Conservation (phyloP, 495 filamentous ascomycete genomes). For the Penicillium silybi region DNA sequence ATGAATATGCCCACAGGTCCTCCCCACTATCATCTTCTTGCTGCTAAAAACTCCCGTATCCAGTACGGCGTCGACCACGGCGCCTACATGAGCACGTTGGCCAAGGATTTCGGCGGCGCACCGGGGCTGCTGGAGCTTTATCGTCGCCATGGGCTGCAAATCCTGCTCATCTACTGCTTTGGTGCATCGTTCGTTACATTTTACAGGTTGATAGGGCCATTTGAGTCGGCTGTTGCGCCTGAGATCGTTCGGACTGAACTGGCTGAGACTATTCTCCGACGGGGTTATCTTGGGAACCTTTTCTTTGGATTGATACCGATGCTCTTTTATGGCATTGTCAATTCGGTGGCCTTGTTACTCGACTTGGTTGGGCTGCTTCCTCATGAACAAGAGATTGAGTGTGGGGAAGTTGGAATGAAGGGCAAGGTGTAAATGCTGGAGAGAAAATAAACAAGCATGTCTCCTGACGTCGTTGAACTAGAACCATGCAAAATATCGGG, state of each 20-base stretch:
- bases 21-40: constrained; percentile 13
- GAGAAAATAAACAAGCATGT: too few relatives aligned
- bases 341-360: constrained; percentile 7
- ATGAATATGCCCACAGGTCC: constrained; percentile 10
- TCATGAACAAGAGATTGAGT: neutral
- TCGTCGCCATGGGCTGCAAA: constrained; percentile 6
- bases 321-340: constrained; percentile 12
- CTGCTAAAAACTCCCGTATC: constrained; percentile 8
- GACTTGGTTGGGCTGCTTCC: constrained; percentile 9
- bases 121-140: constrained; percentile 11
- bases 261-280: constrained; percentile 11
- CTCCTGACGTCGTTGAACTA: too few relatives aligned
- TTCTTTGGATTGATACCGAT: constrained; percentile 13
- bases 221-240: constrained; percentile 11
- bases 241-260: constrained; percentile 11
- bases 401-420: neutral
- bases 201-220: constrained; percentile 11
- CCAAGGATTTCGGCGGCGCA: constrained; percentile 11
- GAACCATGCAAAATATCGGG: neutral
- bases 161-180: constrained; percentile 12
- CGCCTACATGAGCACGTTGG: constrained; percentile 16
- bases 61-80: constrained; percentile 15
- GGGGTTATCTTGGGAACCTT: constrained; percentile 9
- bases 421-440: neutral
- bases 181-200: constrained; percentile 16